Conservation (phyloP, 768 basidiomycete species). For the Gymnopilus dilepis region DNA sequence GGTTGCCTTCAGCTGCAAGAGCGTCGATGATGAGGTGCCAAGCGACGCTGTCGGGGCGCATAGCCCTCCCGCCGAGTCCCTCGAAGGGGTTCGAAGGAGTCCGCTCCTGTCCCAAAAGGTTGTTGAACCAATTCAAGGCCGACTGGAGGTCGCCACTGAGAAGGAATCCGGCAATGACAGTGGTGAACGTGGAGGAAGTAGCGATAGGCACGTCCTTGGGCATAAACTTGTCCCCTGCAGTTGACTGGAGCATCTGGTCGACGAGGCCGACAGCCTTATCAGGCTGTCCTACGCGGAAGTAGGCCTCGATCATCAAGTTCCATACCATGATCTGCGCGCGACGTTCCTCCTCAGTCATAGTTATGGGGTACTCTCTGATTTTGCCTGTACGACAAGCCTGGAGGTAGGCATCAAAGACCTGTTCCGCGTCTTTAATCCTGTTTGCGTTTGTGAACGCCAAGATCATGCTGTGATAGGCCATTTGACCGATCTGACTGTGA, state of each 20-base stretch:
- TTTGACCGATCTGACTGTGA: slow-evolving; percentile 25
- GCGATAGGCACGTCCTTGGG: slow-evolving; percentile 57
- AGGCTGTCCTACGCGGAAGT: slow-evolving; percentile 67
- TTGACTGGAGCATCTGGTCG: slow-evolving; percentile 69
- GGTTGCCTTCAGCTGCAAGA: slow-evolving; percentile 52
- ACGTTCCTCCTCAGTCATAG: slow-evolving; percentile 18
- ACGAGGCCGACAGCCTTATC: slow-evolving; percentile 69
- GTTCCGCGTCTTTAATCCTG: slow-evolving; percentile 53
- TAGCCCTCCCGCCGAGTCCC: slow-evolving; percentile 38
- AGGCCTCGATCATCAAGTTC: slow-evolving; percentile 79
- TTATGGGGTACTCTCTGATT: slow-evolving; percentile 36
- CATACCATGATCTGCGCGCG: slow-evolving; percentile 57
- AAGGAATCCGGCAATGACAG: slow-evolving; percentile 71
- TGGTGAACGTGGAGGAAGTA: slow-evolving; percentile 64
- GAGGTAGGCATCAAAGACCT: slow-evolving; percentile 68
- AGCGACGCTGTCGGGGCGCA: slow-evolving; percentile 54
- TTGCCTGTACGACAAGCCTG: slow-evolving; percentile 43
- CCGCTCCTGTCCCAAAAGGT: slow-evolving; percentile 52
- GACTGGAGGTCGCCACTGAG: slow-evolving; percentile 61
- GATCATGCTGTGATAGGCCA: slow-evolving; percentile 59
- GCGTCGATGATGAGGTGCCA: slow-evolving; percentile 67
- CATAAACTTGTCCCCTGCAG: slow-evolving; percentile 39
- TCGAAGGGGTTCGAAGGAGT: slow-evolving; percentile 44
- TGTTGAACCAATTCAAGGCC: slow-evolving; percentile 75
- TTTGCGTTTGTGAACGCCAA: slow-evolving; percentile 57